phyloP scores from a whole-genome alignment of 192 early-diverging fungal genomes.

The Obelidium mucronatum region DNA sequence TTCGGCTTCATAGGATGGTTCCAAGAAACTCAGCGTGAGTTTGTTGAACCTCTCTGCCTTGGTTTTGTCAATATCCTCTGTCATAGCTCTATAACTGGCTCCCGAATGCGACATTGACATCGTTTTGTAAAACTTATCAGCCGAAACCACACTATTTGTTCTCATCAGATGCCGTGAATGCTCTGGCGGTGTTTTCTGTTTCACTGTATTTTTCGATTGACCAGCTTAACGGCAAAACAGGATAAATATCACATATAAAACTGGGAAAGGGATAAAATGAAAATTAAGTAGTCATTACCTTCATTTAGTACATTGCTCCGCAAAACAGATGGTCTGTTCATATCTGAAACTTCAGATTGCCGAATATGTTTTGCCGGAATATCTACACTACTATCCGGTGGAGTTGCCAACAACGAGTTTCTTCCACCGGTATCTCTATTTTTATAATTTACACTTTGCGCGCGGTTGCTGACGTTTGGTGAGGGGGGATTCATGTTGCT shows the following conservation, averaged over 20 bases:
- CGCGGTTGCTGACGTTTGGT: not conserved
- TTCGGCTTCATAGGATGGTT: not conserved
- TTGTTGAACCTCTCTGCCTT: not conserved
- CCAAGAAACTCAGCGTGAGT: slow-evolving; percentile 16
- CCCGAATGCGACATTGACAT: slow-evolving; percentile 2
- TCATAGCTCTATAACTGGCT: slow-evolving; percentile 14
- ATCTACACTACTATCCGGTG: slow-evolving; percentile 24
- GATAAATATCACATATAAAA: too few relatives aligned
- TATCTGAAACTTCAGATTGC: slow-evolving; percentile 19
- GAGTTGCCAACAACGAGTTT: slow-evolving; percentile 26
- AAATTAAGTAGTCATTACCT: slow-evolving; percentile 1
- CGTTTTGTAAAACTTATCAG: slow-evolving; percentile 29
- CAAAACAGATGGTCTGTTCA: slow-evolving; percentile 15
- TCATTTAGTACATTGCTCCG: not conserved
- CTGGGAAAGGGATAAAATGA: not conserved
- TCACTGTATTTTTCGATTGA: slow-evolving; percentile 28
- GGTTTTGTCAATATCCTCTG: slow-evolving; percentile 12
- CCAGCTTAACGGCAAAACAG: too few relatives aligned
- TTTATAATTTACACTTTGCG: slow-evolving; percentile 15
- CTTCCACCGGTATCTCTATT: slow-evolving; percentile 18
- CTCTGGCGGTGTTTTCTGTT: slow-evolving; percentile 17
- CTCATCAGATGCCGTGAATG: slow-evolving; percentile 10
- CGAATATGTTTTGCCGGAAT: slow-evolving; percentile 10
- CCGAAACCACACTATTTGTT: slow-evolving; percentile 1
- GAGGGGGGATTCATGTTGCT: not conserved